A percentile compares a stretch with the other conserved stretches of the same genome.
These are phyloP conservation scores for Diplogelasinospora grovesii DNA, from an alignment of 495 filamentous ascomycete genomes.

Conservation along the genomic window DNA sequence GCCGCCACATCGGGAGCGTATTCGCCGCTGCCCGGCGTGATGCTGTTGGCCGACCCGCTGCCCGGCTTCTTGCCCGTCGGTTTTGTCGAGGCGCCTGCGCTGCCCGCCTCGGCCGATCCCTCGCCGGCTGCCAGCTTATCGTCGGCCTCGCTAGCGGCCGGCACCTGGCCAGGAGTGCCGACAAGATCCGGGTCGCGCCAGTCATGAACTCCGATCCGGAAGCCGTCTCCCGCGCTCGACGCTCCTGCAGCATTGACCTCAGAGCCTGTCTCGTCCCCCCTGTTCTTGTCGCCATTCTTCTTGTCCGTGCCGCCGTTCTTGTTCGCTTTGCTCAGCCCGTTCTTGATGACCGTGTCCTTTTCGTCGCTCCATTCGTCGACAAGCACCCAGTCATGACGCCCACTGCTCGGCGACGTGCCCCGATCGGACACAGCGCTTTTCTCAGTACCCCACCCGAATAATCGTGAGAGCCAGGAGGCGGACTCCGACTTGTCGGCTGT, in stretches of 20 bases:
- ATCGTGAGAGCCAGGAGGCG: constrained; percentile 47
- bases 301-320: constrained; percentile 32
- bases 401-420: constrained; percentile 71
- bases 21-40: constrained; percentile 72
- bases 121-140: constrained; percentile 8
- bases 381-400: constrained; percentile 71
- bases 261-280: constrained; percentile 24
- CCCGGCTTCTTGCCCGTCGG: constrained; percentile 27
- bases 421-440: constrained; percentile 40
- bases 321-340: constrained; percentile 26
- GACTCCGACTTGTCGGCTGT: constrained; percentile 3
- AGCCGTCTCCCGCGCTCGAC: constrained; percentile 55
- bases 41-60: constrained; percentile 47
- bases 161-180: constrained; percentile 16
- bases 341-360: constrained; percentile 32
- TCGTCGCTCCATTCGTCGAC: constrained; percentile 62
- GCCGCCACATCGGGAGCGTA: constrained; percentile 39
- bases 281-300: constrained; percentile 27
- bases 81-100: constrained; percentile 6
- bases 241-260: constrained; percentile 13
- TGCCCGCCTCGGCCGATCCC: neutral
- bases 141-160: constrained; percentile 2
- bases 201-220: constrained; percentile 88
- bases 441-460: constrained; percentile 43
- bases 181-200: constrained; percentile 85